Base-by-base conservation (phyloP, 306 rosid genomes). In the Trichosanthes cucumerina region DNA sequence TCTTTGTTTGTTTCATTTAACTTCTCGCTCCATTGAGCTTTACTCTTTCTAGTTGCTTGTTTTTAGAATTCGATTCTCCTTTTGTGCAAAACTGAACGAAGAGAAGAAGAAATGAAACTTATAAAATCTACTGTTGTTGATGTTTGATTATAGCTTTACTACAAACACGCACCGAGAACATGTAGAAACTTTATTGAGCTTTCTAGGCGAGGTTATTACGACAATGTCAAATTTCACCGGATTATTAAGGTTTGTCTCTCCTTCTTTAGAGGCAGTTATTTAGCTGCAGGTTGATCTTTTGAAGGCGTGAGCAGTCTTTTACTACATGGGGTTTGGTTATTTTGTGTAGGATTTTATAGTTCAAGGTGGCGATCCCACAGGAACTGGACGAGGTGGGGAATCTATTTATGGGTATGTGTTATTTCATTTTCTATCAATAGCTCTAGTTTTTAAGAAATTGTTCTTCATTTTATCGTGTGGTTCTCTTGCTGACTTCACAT, bases 351-450 rank as follows among this genome's bases (percentile, higher is more conserved):
- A 96, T 64, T 96, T 96, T 87, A 87, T 96, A 26, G 97, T 96
- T 34, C 99, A 96, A 92, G 97, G 98, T 77, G 99, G 99, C 41
- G 99, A 96, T 91, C 99, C 99, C 54, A 91, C 98, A 41, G 99
- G 99, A 69, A 96, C 99, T 24, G 99, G 99, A 90, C 89, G 99
- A 58, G 99, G 99, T 80, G 99, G 99, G 81, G 97, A 92, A 65
- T 96, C 99, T 71, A 96, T 96, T 44, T 96, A 92, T 78, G 99
- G 99, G 99, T 96, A 88, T 39, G 18, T 18, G 9, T 73, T 77
- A n/a, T 8, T 41, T 41, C 23, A 81, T 76, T 57, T 9, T 8
- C 47, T 34, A 2, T 9, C 0, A 49, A 31, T 28, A 7, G 41
- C 15, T 59, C 23, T 76, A 71, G 23, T 8, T 4, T 4, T 7